Percentiles rank a stretch among this genome's conserved stretches.
These are phyloP conservation scores for Termitomyces sp. DNA, from an alignment of 768 basidiomycete genomes.

Conservation along the genomic window DNA sequence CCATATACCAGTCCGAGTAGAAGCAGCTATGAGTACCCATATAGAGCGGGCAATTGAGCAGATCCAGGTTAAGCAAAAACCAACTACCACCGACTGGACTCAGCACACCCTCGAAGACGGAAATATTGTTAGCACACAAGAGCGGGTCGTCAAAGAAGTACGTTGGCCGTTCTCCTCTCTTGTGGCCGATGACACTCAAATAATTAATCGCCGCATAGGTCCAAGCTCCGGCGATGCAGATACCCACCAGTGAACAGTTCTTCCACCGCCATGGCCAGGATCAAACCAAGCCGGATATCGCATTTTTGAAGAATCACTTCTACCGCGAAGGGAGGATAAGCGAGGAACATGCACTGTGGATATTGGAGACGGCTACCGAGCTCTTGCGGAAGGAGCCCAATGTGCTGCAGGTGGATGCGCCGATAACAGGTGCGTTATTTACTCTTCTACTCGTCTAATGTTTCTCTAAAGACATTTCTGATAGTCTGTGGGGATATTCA, in stretches of 20 bases:
- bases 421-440: slow-evolving; percentile 80
- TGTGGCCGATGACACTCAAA: background rate
- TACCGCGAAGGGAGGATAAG: slow-evolving; percentile 92
- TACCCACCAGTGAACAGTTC: slow-evolving; percentile 93
- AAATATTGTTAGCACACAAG: slow-evolving; percentile 84
- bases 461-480: background rate
- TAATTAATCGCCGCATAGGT: slow-evolving; percentile 48
- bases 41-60: slow-evolving; percentile 64
- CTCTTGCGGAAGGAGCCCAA: slow-evolving; percentile 83
- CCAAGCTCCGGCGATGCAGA: slow-evolving; percentile 93
- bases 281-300: slow-evolving; percentile 87
- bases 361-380: slow-evolving; percentile 83
- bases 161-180: slow-evolving; percentile 19
- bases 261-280: slow-evolving; percentile 70
- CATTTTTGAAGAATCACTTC: slow-evolving; percentile 98
- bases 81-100: slow-evolving; percentile 81
- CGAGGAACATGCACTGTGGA: slow-evolving; percentile 94
- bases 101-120: slow-evolving; percentile 93
- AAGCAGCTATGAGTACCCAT: slow-evolving; percentile 41
- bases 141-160: slow-evolving; percentile 95
- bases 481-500: slow-evolving; percentile 97
- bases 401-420: slow-evolving; percentile 91
- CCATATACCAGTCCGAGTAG: slow-evolving; percentile 10
- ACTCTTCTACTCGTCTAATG: slow-evolving; percentile 1
- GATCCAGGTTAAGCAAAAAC: slow-evolving; percentile 46